Base-by-base conservation (phyloP, 768 basidiomycete species). In the Trametes elegans region DNA sequence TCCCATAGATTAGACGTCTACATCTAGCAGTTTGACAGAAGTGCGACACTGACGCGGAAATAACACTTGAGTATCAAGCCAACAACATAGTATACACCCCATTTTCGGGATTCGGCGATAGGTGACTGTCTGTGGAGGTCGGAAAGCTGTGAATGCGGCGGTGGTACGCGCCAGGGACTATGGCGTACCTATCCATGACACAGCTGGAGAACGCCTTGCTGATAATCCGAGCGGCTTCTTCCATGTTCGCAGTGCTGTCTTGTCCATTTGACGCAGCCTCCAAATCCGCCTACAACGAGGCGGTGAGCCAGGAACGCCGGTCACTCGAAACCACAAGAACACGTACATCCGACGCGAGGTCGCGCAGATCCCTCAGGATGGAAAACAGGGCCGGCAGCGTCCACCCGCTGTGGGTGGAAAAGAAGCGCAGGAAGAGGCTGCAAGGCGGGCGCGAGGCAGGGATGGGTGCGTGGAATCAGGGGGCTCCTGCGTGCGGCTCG, bases 21-120 rank as follows among this genome's bases (percentile, higher is more conserved):
- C 23, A 18, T 21, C 35, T 23, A 13, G 5, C 46, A 31, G 1
- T 18, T 32, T 29, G 24, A 19, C 11, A 3, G 21, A 14, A 21
- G 10, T 4, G 26, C 40, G 14, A 77, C 87, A 69, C 71, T n/a
- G n/a, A 84, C 95, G 62, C 87, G 85, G 78, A 98, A 98, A 73
- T 98, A 98, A 43, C 85, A 89, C 70, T 98, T 98, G 70, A 99
- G 74, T 51, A 94, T 86, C 45, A 96, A 75, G 14, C 88, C 89
- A 0, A 95, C 94, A 13, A 97, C 83, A 64, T 93, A 91, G 73
- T 98, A 98, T 2, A 94, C 81, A 0, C 93, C 86, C 93, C 93
- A 89, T 74, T 90, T 90, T 63, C 93, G 75, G 34, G 88, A 87
- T 70, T 90, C 80, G 26, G 82, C 76, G 44, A 83, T 71, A 16